Base-by-base conservation (phyloP, 2,329 filamentous ascomycete genomes). In the Ilyonectria robusta region DNA sequence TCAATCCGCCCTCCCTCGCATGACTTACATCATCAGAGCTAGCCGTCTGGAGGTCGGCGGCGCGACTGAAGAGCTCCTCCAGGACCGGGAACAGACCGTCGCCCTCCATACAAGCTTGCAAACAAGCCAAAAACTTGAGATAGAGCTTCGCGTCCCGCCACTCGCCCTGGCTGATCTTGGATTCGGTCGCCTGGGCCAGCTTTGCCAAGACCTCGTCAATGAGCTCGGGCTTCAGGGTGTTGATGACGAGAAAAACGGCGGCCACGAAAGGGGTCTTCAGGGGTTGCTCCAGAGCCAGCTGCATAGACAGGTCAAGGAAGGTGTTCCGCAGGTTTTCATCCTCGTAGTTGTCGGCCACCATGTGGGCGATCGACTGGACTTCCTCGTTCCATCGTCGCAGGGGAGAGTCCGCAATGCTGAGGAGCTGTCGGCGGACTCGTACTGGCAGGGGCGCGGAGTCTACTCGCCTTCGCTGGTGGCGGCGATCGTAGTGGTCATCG, bases 221-320 rank as follows among this genome's bases (percentile, higher is more conserved):
- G 40, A 97, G 86, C 72, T 96, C 93, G 5, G 92, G 86, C 77
- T 94, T 94, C 74, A 93, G 83, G 29, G 89, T 88, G 82, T 98
- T 98, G 71, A 91, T 88, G 63, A 94, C 88, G 65, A 97, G 87
- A 48, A 97, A 88, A 15, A 95, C 91, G 21, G 93, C 94, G 10
- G 95, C 94, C 42, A 97, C 88, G 78, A 98, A 98, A 0, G 96
- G 95, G n/a, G 94, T 97, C 85, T 98, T 98, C 81, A 99, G 92
- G 1, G 96, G 96, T 82, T 99, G 96, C 83, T 99, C 96, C 40
- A 94, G 80, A 48, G 93, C 87, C 71, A 98, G 86, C 81, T 95
- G 93, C 65, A 95, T 83, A 8, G 91, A 85, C 33, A 97, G 87
- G 64, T 92, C 89, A 71, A 93, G 85, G 79, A 97, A 97, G 57